Conservation (phyloP, 2,329 filamentous ascomycete genomes). For the Diplodia seriata region DNA sequence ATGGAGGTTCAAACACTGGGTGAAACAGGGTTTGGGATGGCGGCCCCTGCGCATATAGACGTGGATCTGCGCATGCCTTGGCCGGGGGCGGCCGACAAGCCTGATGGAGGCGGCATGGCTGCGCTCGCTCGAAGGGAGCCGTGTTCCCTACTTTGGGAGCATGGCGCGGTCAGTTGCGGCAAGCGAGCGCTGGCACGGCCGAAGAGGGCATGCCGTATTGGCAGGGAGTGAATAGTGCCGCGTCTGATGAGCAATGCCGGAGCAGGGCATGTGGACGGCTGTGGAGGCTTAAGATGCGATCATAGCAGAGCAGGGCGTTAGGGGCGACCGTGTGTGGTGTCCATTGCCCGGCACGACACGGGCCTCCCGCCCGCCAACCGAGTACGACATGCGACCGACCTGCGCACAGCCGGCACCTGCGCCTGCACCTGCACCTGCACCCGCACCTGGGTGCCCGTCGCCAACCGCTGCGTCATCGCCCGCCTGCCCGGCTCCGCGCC, state of each 20-base stretch:
- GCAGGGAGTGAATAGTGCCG: background rate
- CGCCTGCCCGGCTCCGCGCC: too few species aligned
- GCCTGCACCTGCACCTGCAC: too few species aligned
- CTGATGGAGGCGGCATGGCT: constrained; percentile 10
- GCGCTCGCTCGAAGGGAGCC: too few species aligned
- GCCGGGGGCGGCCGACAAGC: background rate
- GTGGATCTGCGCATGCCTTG: constrained; percentile 16
- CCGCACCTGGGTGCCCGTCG: too few species aligned
- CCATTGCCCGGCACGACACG: background rate
- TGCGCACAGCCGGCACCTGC: background rate
- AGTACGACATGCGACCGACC: constrained; percentile 1
- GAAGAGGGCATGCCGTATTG: constrained; percentile 9
- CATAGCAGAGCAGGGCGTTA: constrained; percentile 10
- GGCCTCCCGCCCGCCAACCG: background rate
- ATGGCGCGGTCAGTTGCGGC: background rate
- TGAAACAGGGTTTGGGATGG: constrained; percentile 12
- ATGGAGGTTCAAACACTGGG: background rate
- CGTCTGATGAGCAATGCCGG: background rate
- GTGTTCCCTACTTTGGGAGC: constrained; percentile 9
- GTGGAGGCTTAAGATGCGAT: constrained; percentile 30
- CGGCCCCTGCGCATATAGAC: constrained; percentile 18
- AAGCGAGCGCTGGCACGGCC: constrained; percentile 5
- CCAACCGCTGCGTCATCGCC: constrained; percentile 13
- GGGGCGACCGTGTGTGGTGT: constrained; percentile 5
- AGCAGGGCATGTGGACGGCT: constrained; percentile 24